Conservation (phyloP, 2,329 filamentous ascomycete genomes). For the Trichoderma aggressivum region DNA sequence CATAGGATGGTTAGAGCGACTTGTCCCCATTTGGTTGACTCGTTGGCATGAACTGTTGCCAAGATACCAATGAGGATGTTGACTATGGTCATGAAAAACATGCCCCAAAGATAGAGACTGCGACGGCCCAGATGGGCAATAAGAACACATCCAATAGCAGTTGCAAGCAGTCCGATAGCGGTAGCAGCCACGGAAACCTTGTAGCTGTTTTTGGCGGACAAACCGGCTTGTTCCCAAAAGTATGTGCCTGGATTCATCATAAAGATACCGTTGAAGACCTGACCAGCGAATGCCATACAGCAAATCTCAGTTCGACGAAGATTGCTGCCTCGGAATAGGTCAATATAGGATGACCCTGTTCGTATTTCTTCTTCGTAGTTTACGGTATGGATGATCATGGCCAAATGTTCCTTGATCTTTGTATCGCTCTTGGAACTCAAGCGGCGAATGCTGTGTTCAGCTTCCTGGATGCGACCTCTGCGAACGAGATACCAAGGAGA, state of each 20-base stretch:
- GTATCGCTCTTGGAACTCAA: constrained; percentile 2
- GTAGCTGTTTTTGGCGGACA: constrained; percentile 7
- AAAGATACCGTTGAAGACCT: constrained; percentile 7
- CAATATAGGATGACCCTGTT: constrained; percentile 38
- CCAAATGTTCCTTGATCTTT: constrained; percentile 26
- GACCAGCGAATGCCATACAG: constrained; percentile 23
- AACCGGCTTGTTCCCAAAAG: constrained; percentile 13
- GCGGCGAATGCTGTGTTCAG: constrained; percentile 1
- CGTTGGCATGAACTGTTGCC: constrained; percentile 40
- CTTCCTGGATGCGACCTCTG: background rate
- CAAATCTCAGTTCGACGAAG: constrained; percentile 50
- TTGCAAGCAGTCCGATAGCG: constrained; percentile 33
- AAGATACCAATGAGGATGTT: constrained; percentile 38
- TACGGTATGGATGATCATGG: constrained; percentile 43
- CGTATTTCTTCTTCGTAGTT: constrained; percentile 36
- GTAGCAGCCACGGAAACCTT: constrained; percentile 12
- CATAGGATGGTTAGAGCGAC: constrained; percentile 51
- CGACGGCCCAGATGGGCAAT: constrained; percentile 45
- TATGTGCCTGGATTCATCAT: constrained; percentile 15
- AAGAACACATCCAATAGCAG: constrained; percentile 38
- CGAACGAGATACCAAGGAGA: constrained; percentile 15
- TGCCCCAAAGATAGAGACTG: constrained; percentile 42
- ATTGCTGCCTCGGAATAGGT: constrained; percentile 44
- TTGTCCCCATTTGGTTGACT: constrained; percentile 37
- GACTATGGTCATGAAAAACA: constrained; percentile 36